Base-by-base conservation (phyloP, 495 filamentous ascomycete genomes). In the Cercophora samala region DNA sequence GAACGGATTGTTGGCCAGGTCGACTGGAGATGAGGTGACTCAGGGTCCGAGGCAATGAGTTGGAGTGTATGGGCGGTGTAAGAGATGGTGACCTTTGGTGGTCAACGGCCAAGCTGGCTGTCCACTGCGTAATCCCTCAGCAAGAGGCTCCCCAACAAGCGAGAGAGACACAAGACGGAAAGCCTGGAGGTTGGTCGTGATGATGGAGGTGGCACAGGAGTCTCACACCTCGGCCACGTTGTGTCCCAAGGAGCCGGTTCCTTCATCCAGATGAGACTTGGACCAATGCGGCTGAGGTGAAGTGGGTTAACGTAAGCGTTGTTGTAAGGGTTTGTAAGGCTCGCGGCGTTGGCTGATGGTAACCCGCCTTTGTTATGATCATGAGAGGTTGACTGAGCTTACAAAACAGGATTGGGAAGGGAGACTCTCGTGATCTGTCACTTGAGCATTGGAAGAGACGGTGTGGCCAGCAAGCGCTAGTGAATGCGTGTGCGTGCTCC, bases 391-490 rank as follows among this genome's bases (percentile, higher is more conserved):
- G 37, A 46, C 37, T 9, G 37, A 46, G 37, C 37, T 46, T 46
- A 46, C 37, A 68, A 58, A 60, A 60, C 60, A 46, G 13, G 37
- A 46, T 46, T 46, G 37, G 37, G 37, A 46, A 46, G 46, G 56
- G 60, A 25, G 23, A 65, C 37, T 53, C 60, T 53, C 67, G 67
- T 69, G 64, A 69, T 66, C 25, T 19, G 24, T 29, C 18, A 23
- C 1, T 32, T 26, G 29, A 52, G 3, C 65, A 19, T 24, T 24
- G 9, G 54, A 69, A 60, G 42, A 55, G 32, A 64, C 68, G 68
- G 68, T 69, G 68, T 53, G 58, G 26, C 25, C 60, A 53, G 29
- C 4, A 32, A 37, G 66, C 59, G 61, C 68, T 64, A 70, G 58
- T 26, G 37, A 64, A 63, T 24, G 17, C 22, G 60, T 25, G n/a